phyloP scores from a whole-genome alignment of 176 grass and related monocot species.

The Eragrostis curvula region DNA sequence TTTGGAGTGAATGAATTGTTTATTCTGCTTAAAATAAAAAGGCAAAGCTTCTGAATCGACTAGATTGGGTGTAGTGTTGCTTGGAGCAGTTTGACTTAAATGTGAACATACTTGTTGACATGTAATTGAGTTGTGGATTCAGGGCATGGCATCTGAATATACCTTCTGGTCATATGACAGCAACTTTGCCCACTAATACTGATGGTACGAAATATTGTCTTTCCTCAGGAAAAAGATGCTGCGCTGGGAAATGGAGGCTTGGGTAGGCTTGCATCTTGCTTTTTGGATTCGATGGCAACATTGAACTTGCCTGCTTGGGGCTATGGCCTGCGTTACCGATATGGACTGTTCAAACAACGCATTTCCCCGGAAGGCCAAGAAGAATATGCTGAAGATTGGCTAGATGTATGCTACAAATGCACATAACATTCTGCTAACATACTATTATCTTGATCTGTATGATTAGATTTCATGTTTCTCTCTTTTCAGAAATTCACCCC shows the following conservation, averaged over 20 bases:
- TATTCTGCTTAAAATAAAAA: neutral
- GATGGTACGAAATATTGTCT: neutral
- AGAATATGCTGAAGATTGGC: conserved; percentile 97
- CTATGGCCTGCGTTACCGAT: conserved; percentile 93
- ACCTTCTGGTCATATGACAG: conserved; percentile 1
- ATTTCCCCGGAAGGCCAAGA: conserved; percentile 84
- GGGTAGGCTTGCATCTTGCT: conserved; percentile 97
- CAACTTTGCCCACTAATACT: conserved; percentile 24
- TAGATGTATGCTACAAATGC: conserved; percentile 67
- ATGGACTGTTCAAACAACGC: conserved; percentile 90
- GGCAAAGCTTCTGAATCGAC: conserved; percentile 18
- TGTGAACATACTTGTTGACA: conserved; percentile 17
- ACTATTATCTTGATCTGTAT: neutral
- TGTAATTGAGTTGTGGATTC: neutral
- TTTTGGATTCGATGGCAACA: conserved; percentile 99
- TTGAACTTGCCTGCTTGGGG: conserved; percentile 96
- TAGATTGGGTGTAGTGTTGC: neutral
- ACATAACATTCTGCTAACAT: conserved; percentile 22
- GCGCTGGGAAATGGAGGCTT: conserved; percentile 96
- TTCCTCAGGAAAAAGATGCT: conserved; percentile 83
- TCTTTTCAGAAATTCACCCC: conserved; percentile 89
- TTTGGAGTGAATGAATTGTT: conserved; percentile 30
- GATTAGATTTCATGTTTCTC: conserved; percentile 29
- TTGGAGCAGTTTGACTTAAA: conserved; percentile 11
- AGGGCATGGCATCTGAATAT: conserved; percentile 20